Base-by-base conservation (phyloP, 306 rosid species). In the Cucurbita pepo region DNA sequence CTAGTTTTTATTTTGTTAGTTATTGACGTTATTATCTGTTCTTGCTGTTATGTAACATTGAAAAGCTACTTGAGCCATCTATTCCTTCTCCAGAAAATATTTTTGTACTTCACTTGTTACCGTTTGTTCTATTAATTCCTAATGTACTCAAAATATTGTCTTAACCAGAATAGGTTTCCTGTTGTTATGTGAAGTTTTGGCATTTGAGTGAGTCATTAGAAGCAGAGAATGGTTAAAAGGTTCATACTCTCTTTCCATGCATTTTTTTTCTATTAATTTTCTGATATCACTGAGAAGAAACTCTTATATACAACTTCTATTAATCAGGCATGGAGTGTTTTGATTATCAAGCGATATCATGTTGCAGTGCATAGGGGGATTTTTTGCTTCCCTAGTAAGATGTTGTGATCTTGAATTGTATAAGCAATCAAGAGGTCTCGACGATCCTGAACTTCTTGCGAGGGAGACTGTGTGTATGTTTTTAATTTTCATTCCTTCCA, bases 381-480 rank as follows among this genome's bases (percentile, higher is more conserved):
- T 88, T 50, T 82, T 79, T 77, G 81, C 91, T 85, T 84, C 91
- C 82, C 51, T 90, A 50, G 79, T 88, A 77, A 86, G 80, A 47
- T 88, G 91, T 80, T 92, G 87, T 85, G 95, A 85, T 78, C 77
- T 92, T 72, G 97, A 88, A 74, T 71, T 88, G 77, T 88, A 81
- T 77, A 89, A 86, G 52, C 95, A 85, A 83, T 69, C 96, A 5
- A 81, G 85, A 75, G 97, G 97, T 57, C 91, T 92, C 71, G 92
- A 85, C 50, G 97, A 92, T 79, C 96, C 97, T 7, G 97, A 88
- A 80, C 77, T 86, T 73, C 88, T 92, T 59, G 95, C 97, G 8
- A 86, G 96, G 80, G 96, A 88, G 91, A 92, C 97, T 53, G 95
- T 92, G 78, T 92, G 97, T 92, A 92, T 72, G 96, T 69, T 50